Evolutionary conservation across 1,284 basidiomycete species (phyloP).

Genomic region (Ceratobasidium sp.): DNA sequence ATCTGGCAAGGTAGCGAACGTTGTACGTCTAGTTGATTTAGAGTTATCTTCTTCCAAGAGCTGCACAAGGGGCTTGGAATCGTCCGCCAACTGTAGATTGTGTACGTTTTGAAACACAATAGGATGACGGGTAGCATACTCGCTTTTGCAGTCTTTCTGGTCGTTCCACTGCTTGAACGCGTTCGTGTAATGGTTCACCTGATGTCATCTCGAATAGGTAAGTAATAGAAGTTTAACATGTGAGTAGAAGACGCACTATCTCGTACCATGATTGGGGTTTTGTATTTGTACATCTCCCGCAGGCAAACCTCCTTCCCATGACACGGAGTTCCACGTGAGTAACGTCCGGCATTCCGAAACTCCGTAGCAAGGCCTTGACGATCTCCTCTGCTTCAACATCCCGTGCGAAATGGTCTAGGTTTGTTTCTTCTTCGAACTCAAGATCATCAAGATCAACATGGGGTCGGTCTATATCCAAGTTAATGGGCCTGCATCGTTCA

Average conservation of each 20-base stretch:
- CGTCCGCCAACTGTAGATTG: not conserved
- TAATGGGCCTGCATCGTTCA: not conserved
- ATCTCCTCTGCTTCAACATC: not conserved
- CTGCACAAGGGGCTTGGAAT: not conserved
- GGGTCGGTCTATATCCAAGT: no score
- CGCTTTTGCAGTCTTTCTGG: not conserved
- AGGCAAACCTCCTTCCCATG: not conserved
- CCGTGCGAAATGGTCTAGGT: not conserved
- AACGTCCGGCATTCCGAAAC: slow-evolving; percentile 15
- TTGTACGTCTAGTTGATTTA: not conserved
- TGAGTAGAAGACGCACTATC: not conserved
- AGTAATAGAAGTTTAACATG: not conserved
- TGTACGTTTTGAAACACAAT: slow-evolving; percentile 11
- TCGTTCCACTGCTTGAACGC: not conserved
- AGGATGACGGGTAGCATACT: not conserved
- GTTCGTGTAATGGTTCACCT: not conserved
- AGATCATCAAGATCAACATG: not conserved
- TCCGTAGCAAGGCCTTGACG: not conserved
- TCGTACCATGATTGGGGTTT: not conserved
- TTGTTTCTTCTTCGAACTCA: not conserved
- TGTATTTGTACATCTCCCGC: not conserved
- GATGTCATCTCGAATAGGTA: not conserved
- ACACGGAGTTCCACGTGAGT: not conserved
- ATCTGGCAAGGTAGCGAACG: not conserved
- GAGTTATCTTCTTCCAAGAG: not conserved